Percentiles rank a stretch among this genome's conserved stretches.
Evolutionary conservation across 164 flowering plant species (phyloP).

Genomic region (Saururus chinensis): DNA sequence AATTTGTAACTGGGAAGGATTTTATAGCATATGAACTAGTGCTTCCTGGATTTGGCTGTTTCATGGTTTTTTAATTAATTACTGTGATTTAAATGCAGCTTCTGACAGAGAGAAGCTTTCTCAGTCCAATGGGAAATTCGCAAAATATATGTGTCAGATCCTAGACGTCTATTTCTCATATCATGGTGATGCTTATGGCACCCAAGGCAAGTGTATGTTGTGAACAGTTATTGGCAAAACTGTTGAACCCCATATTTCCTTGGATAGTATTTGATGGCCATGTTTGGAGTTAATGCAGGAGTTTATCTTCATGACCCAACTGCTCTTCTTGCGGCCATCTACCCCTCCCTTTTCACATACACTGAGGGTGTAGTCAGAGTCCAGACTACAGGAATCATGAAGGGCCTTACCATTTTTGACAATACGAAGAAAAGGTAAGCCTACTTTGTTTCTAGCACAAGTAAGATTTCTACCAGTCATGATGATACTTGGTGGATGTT

Average conservation of each 20-base stretch:
- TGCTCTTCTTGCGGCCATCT: conserved; percentile 66
- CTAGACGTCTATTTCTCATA: conserved; percentile 62
- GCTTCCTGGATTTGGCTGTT: too few species aligned
- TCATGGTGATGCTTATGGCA: conserved; percentile 62
- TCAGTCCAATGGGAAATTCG: conserved; percentile 56
- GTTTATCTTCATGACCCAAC: conserved; percentile 98
- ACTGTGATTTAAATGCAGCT: conserved; percentile 23
- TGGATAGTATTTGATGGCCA: conserved; percentile 2
- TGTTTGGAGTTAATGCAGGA: conserved; percentile 34
- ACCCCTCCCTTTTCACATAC: conserved; percentile 69
- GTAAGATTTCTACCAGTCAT: neutral
- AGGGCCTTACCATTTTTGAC: conserved; percentile 70
- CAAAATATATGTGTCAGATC: conserved; percentile 70
- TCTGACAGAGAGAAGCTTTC: conserved; percentile 53
- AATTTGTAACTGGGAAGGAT: too few species aligned
- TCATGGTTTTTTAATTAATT: neutral
- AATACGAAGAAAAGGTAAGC: conserved; percentile 70
- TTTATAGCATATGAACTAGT: too few species aligned
- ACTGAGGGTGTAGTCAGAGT: conserved; percentile 86
- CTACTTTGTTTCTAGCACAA: neutral
- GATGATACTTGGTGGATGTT: neutral
- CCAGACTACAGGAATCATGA: conserved; percentile 79
- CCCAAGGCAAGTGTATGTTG: conserved; percentile 37
- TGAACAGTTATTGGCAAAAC: neutral
- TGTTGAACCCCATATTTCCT: neutral